Base-by-base conservation (phyloP, 768 basidiomycete species). In the Boletellus ananas region DNA sequence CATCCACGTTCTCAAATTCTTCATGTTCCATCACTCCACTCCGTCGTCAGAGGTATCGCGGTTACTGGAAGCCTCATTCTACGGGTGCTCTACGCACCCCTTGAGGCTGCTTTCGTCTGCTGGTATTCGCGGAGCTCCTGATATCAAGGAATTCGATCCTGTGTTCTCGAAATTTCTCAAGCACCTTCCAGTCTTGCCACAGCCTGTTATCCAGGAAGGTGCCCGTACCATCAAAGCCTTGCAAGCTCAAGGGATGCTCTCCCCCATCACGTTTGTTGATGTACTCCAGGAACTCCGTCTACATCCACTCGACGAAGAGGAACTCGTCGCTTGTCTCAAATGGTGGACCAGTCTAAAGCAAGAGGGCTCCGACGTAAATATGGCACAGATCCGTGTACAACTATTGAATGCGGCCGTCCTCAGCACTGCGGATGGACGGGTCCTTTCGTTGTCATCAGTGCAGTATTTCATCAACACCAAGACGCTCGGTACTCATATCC, bases 281-380 rank as follows among this genome's bases (percentile, higher is more conserved):
- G 87, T 98, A 14, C 70, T 97, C 36, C 71, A 75, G 34, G 90
- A 95, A 62, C 74, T 99, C 14, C 78, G 79, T 12, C 67, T 75
- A 6, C 74, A 88, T 14, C 85, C 93, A 4, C 74, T 99, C 21
- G 63, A 66, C 4, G 80, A 89, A 61, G 70, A 73, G 6, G 90
- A 97, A 61, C 84, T 88, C 69, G 64, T 85, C n/a, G 83, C 82
- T 3, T 93, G 89, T 66, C 71, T 97, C 54, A 80, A 81, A 50
- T 98, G 96, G 95, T 94, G 94, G 89, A 73, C 78, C 25, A 52
- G 58, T 17, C 63, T 80, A 14, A 71, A 68, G 48, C 70, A 61
- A 59, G 70, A 72, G 21, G 64, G 62, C 34, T 65, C 58, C 34
- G 56, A 62, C 13, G 43, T 69, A 13, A 67, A 74, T n/a, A 67